phyloP scores from a whole-genome alignment of 2,329 filamentous ascomycete species.

The Colletotrichum cereale region DNA sequence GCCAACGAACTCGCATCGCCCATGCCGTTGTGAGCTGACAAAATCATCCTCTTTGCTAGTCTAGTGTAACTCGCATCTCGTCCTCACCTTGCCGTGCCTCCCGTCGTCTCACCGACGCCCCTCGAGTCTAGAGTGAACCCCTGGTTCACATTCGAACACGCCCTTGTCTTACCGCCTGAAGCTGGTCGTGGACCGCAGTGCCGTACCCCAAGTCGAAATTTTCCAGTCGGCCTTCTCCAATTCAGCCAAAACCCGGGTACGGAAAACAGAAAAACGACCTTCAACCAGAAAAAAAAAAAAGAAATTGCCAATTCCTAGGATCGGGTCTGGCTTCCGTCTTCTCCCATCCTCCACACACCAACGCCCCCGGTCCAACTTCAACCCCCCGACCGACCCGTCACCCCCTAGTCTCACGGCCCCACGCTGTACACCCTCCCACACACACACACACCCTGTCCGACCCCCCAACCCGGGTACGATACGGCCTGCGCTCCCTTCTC shows the following conservation, averaged over 20 bases:
- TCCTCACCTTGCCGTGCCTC: conserved; percentile 12
- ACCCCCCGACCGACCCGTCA: conserved; percentile 22
- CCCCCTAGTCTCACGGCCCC: conserved; percentile 35
- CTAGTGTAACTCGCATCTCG: conserved; percentile 22
- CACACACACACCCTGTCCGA: conserved; percentile 1
- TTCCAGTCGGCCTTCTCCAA: conserved; percentile 22
- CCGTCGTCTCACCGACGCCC: conserved; percentile 34
- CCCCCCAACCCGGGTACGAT: conserved; percentile 20
- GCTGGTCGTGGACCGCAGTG: not conserved
- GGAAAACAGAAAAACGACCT: conserved; percentile 15
- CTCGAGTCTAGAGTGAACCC: conserved; percentile 6
- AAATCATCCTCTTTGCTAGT: conserved; percentile 26
- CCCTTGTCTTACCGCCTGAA: conserved; percentile 5
- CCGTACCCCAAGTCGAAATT: conserved; percentile 16
- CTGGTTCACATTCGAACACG: not conserved
- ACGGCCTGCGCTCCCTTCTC: conserved; percentile 19
- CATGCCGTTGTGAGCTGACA: conserved; percentile 32
- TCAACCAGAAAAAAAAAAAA: conserved; percentile 27
- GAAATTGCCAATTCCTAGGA: conserved; percentile 40
- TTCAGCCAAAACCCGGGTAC: conserved; percentile 25
- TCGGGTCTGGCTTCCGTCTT: conserved; percentile 40
- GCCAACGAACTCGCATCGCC: not conserved
- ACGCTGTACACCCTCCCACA: conserved; percentile 33
- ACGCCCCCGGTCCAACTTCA: conserved; percentile 17
- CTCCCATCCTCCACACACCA: conserved; percentile 36